Evolutionary conservation across 2,329 filamentous ascomycete genomes (phyloP).

Genomic region (Colletotrichum graminicola): DNA sequence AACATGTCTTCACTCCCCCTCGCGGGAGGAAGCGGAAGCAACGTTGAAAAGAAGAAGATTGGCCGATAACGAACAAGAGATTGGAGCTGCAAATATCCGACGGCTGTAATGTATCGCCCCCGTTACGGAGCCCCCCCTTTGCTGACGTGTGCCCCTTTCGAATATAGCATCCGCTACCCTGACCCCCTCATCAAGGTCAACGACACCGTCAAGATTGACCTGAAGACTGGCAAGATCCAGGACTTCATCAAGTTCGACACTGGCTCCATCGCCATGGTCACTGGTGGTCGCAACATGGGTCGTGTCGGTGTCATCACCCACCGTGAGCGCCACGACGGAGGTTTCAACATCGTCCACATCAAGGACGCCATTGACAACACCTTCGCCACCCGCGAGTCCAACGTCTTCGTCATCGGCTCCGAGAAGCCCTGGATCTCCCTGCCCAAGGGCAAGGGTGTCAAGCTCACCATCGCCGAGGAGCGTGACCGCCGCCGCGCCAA

Average conservation of each 20-base stretch:
- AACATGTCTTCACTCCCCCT: constrained; percentile 28
- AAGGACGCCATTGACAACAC: constrained; percentile 99
- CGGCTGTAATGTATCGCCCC: constrained; percentile 64
- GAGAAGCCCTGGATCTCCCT: constrained; percentile 99
- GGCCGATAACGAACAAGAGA: constrained; percentile 42
- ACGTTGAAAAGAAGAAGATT: constrained; percentile 35
- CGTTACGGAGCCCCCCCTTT: constrained; percentile 45
- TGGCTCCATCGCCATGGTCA: constrained; percentile 97
- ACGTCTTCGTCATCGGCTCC: constrained; percentile 98
- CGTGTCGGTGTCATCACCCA: constrained; percentile 99
- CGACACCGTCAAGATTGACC: constrained; percentile 99
- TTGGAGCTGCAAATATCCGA: constrained; percentile 55
- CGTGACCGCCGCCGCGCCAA: constrained; percentile 92
- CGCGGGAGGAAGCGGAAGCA: constrained; percentile 36
- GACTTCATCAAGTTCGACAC: constrained; percentile 99
- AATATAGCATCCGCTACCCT: constrained; percentile 94
- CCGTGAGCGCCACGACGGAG: constrained; percentile 99
- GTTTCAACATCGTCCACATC: constrained; percentile 99
- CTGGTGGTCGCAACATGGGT: constrained; percentile 99
- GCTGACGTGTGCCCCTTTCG: constrained; percentile 53
- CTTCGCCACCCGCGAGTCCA: constrained; percentile 98
- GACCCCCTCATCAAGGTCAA: constrained; percentile 99
- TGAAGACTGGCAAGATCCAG: constrained; percentile 95
- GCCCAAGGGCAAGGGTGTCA: constrained; percentile 99
- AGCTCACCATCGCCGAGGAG: constrained; percentile 99